These are phyloP conservation scores for Ammopiptanthus mongolicus DNA, from an alignment of 306 rosid species.

Conservation along the genomic window DNA sequence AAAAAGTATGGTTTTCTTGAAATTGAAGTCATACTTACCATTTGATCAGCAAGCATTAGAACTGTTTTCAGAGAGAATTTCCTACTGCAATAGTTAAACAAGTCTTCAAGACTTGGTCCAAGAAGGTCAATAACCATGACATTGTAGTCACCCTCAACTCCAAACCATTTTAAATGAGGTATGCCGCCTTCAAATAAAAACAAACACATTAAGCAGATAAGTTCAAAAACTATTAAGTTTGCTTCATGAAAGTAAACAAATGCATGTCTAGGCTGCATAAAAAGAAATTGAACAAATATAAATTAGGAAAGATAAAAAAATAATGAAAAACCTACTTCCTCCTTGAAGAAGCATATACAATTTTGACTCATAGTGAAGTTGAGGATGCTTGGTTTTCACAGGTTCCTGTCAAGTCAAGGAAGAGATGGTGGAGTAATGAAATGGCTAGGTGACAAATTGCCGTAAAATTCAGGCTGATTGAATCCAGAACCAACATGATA, in stretches of 20 bases:
- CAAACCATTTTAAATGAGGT: conserved; percentile 88
- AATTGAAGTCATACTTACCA: conserved; percentile 49
- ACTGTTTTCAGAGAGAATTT: conserved; percentile 81
- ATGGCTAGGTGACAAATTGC: background rate
- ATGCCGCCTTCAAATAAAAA: conserved; percentile 60
- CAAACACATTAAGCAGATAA: conserved; percentile 7
- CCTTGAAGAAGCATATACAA: conserved; percentile 90
- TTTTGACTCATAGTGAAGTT: conserved; percentile 89
- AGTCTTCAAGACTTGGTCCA: conserved; percentile 88
- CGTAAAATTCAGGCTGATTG: background rate
- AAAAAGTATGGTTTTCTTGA: background rate
- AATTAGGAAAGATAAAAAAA: conserved; percentile 11
- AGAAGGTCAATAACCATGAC: conserved; percentile 90
- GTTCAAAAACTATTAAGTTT: background rate
- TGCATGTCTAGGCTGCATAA: background rate
- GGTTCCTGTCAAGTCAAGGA: conserved; percentile 57
- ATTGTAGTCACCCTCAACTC: conserved; percentile 88
- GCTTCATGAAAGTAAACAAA: background rate
- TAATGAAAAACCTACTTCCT: conserved; percentile 76
- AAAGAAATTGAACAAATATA: background rate
- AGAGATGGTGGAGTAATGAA: background rate
- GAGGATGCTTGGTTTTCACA: conserved; percentile 89
- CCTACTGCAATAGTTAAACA: conserved; percentile 79
- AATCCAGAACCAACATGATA: background rate
- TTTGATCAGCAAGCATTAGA: conserved; percentile 92